Evolutionary conservation across 371 early-diverging fungal species (phyloP).

Genomic region (Mortierella sp.): DNA sequence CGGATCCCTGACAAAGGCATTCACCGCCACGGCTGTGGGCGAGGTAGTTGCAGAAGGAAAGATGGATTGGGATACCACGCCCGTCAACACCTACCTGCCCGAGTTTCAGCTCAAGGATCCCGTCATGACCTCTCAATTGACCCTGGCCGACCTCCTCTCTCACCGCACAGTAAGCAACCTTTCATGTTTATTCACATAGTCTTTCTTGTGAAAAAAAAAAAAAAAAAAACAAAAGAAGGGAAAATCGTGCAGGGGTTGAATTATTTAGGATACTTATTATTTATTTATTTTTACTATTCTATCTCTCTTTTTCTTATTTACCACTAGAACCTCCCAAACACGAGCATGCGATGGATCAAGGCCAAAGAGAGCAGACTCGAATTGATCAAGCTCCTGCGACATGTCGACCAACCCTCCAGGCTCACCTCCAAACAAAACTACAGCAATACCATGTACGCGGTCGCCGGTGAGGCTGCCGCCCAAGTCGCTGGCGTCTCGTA

Average conservation of each 20-base stretch:
- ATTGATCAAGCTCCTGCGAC: constrained; percentile 17
- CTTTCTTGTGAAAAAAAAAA: background rate
- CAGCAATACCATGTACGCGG: constrained; percentile 29
- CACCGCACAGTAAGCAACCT: constrained; percentile 33
- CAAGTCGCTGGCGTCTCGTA: constrained; percentile 17
- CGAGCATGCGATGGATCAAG: background rate
- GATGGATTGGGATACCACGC: constrained; percentile 35
- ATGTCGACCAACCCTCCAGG: constrained; percentile 9
- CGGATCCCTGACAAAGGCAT: constrained; percentile 37
- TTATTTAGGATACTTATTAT: no score
- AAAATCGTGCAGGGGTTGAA: background rate
- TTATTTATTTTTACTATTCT: background rate
- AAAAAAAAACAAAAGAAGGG: background rate
- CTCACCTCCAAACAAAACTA: background rate
- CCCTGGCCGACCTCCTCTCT: constrained; percentile 30
- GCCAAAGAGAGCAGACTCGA: background rate
- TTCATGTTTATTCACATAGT: background rate
- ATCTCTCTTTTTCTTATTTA: background rate
- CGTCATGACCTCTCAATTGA: constrained; percentile 29
- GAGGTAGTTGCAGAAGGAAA: constrained; percentile 45
- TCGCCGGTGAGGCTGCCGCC: constrained; percentile 35
- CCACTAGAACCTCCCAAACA: constrained; percentile 2
- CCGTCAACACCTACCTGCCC: constrained; percentile 32
- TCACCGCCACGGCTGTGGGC: constrained; percentile 30
- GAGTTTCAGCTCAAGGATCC: constrained; percentile 32